Evolutionary conservation across 495 filamentous ascomycete species (phyloP).

Genomic region (Daldinia loculata): DNA sequence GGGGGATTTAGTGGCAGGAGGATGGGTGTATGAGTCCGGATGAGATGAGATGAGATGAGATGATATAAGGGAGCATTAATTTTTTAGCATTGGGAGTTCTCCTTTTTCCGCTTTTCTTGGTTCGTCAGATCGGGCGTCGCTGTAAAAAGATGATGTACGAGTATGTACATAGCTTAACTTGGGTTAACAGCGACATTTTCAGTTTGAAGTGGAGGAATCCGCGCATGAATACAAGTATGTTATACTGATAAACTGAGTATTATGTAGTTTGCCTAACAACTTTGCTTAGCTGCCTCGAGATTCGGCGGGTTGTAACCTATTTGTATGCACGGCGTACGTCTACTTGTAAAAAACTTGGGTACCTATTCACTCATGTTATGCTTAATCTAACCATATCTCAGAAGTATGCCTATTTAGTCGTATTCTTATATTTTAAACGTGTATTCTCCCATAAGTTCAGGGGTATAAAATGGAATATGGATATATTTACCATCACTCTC

Average conservation of each 20-base stretch:
- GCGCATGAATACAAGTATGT: conserved; percentile 6
- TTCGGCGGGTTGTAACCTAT: too few species aligned
- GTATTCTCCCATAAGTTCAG: too few species aligned
- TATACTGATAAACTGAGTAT: background rate
- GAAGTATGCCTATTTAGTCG: too few species aligned
- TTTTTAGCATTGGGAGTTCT: background rate
- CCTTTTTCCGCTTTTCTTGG: background rate
- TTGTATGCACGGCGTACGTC: too few species aligned
- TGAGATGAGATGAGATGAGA: background rate
- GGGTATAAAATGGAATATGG: too few species aligned
- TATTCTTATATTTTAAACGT: too few species aligned
- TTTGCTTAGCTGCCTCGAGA: too few species aligned
- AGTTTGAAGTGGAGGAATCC: background rate
- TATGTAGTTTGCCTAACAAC: background rate
- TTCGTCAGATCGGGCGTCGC: conserved; percentile 7
- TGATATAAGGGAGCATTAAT: background rate
- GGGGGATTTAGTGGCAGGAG: background rate
- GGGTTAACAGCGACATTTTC: background rate
- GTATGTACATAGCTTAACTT: background rate
- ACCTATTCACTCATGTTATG: too few species aligned
- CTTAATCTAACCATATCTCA: too few species aligned
- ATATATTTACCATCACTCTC: too few species aligned
- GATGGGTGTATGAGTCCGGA: background rate
- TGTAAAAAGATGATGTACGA: conserved; percentile 15
- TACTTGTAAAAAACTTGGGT: too few species aligned